Evolutionary conservation across 805 yeast genomes (phyloP), one percentile per base, ranked within the genome.

Genomic region (Kluyveromyces nonfermentans): DNA sequence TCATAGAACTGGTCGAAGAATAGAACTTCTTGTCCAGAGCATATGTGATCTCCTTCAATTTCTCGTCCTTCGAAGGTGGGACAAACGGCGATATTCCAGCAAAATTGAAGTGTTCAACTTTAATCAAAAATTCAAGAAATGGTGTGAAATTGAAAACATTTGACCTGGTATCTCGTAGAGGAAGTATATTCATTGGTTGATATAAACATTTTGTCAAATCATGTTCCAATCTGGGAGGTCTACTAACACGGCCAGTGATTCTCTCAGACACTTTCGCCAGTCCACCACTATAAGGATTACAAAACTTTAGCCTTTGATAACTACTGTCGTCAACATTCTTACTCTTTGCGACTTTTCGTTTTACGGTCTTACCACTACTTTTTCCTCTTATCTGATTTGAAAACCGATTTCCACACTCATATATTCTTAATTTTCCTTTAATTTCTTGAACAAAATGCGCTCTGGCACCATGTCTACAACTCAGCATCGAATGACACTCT

Each of bases 1-100:
- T 89, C 85, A 90, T 74, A 1, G 96, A 84, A 16, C 95, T 84
- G 0, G 97, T 88, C 1, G 96, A 87, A 1, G 94, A 84, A 46
- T 74, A 76, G 57, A 71, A 90, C 41, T 55, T 54, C 7, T 52
- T 49, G 0, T 52, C 40, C 33, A 33, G 40, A 16, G 45, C 35
- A 7, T 53, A 50, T 0, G 90, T 80, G 8, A 82, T 59, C 4
- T 67, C 42, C 1, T 74, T 53, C 38, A 90, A 67, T 0, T 55
- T 55, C 10, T 56, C 47, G 64, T 90, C 96, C 53, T 75, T 75
- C 3, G 85, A 75, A 0, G 95, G 80, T 0, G 86, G 73, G 7
- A 79, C 72, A 53, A 81, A 89, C 4, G 67, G 63, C 7, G 53
- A 36, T 19, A 42, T 43, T 1, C 71, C 65, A 28, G 73, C 70